Evolutionary conservation across 257 asterid genomes (phyloP).

Genomic region (Verbascum thapsus): DNA sequence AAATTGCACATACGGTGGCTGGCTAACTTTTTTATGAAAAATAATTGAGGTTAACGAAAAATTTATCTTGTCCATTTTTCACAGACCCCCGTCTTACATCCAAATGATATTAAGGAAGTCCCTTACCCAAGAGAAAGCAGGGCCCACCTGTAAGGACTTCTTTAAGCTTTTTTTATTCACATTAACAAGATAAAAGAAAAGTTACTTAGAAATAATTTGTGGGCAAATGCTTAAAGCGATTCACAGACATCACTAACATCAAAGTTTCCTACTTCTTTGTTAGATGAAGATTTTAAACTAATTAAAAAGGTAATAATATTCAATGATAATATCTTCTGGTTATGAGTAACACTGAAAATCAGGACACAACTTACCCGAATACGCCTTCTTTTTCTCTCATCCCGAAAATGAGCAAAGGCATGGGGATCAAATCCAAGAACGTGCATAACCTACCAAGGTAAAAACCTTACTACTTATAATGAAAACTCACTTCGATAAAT

Average conservation of each 20-base stretch:
- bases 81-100: neutral
- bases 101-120: slow-evolving; percentile 14
- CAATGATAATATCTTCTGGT: slow-evolving; percentile 6
- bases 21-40: neutral
- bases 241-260: too few species aligned
- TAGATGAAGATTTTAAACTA: neutral
- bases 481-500: slow-evolving; percentile 18
- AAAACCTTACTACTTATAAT: slow-evolving; percentile 18
- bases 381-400: slow-evolving; percentile 91
- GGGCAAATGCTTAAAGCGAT: neutral
- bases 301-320: neutral
- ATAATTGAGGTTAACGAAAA: neutral
- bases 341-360: neutral
- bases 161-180: neutral
- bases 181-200: slow-evolving; percentile 1
- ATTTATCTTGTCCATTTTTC: slow-evolving; percentile 1
- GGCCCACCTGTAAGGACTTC: neutral
- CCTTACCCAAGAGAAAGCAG: slow-evolving; percentile 7
- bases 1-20: slow-evolving; percentile 6
- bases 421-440: slow-evolving; percentile 98
- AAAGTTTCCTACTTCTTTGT: too few species aligned
- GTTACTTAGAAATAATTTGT: neutral
- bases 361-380: slow-evolving; percentile 51
- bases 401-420: slow-evolving; percentile 94
- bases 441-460: slow-evolving; percentile 72